Evolutionary conservation across 768 basidiomycete genomes (phyloP).

Genomic region (Terana coerulea): DNA sequence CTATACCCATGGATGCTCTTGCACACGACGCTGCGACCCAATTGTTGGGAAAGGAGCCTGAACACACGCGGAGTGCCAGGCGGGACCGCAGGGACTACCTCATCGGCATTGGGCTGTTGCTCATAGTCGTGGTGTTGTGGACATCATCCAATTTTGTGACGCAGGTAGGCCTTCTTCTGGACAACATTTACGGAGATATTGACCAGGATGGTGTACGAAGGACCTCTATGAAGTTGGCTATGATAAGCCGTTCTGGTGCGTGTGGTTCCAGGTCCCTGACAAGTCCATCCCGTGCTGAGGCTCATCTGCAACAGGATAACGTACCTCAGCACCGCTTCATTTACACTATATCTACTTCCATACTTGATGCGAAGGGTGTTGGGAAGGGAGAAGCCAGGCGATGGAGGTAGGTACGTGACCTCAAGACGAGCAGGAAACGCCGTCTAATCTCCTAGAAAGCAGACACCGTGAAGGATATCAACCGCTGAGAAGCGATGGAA

Average conservation of each 20-base stretch:
- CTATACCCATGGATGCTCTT: too few relatives aligned
- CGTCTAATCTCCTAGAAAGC: not conserved
- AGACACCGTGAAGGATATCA: slow-evolving; percentile 24
- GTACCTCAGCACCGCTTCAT: slow-evolving; percentile 90
- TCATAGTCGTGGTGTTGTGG: slow-evolving; percentile 83
- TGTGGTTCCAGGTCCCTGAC: slow-evolving; percentile 8
- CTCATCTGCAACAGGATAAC: slow-evolving; percentile 53
- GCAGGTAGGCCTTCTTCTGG: slow-evolving; percentile 44
- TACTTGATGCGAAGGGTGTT: slow-evolving; percentile 37
- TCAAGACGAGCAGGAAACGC: not conserved
- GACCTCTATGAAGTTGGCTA: slow-evolving; percentile 62
- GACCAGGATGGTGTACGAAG: slow-evolving; percentile 17
- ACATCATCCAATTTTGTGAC: slow-evolving; percentile 86
- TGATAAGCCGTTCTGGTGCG: slow-evolving; percentile 86
- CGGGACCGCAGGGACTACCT: slow-evolving; percentile 35
- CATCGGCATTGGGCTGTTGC: slow-evolving; percentile 64
- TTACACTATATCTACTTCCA: slow-evolving; percentile 77
- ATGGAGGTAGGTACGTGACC: slow-evolving; percentile 13
- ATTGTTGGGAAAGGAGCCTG: too few relatives aligned
- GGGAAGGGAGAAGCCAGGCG: slow-evolving; percentile 9
- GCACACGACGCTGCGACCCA: too few relatives aligned
- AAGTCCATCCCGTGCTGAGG: not conserved
- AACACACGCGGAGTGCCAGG: too few relatives aligned
- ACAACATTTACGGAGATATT: not conserved
- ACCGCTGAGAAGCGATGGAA: slow-evolving; percentile 24